Evolutionary conservation across 1,139 yeast species (phyloP), one percentile per base, ranked within the genome.

Genomic region (Saccharomyces hybrid): DNA sequence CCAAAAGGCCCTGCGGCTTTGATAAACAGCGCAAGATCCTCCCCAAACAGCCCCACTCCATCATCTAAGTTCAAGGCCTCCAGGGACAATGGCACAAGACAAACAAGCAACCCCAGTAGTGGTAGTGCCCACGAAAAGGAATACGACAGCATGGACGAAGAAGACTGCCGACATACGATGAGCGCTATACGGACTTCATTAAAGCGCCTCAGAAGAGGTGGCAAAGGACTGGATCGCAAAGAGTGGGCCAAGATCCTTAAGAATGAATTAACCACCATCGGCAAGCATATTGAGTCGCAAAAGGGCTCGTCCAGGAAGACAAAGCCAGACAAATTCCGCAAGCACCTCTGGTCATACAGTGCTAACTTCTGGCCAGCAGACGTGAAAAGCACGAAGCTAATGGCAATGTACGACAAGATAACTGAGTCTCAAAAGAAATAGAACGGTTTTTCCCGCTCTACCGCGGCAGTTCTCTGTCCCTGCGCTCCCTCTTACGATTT

Each of bases 351-450:
- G 99, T 81, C 88, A 24, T 88, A 86, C 71, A 95, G 97, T 7
- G 80, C 95, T 42, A 80, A 82, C 58, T 93, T 86, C 70, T 93
- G 99, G 99, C 99, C 99, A 0, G 88, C 84, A 2, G 82, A 83
- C 60, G 98, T 86, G 14, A 83, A 88, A 47, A 86, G 96, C 57
- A 75, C 78, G 50, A 87, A 87, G 72, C 83, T 93, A 63, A 81
- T 81, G 70, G 86, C 83, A 52, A 93, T 93, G 97, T 93, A 91
- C 71, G 79, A 79, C 65, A 85, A 88, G 71, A 73, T 83, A 58
- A 79, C 58, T 6, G 60, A 60, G 34, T 41, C 29, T 51, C 62
- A 11, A 52, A 49, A 42, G 55, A 55, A 47, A 12, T 42, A 19
- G 14, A 51, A 3, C 42, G 38, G n/a, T n/a, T 16, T 34, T 46